Evolutionary conservation across 352 stramenopile species (phyloP).

Genomic region (Peronosclerospora sorghi): DNA sequence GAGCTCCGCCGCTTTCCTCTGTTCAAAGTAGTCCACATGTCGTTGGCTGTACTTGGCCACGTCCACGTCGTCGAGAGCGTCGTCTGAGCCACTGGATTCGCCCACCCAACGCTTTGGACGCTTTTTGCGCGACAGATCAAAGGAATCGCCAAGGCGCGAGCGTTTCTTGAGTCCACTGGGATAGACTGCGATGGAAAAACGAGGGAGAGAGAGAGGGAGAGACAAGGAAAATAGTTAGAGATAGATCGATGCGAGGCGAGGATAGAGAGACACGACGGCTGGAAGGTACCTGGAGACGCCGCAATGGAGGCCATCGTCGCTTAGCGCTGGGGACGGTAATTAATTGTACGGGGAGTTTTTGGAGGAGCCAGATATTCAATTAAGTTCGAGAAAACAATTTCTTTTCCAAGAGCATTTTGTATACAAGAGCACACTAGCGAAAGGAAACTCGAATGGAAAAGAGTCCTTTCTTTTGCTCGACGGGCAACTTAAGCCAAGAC

Average conservation of each 20-base stretch:
- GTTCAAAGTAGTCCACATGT: conserved; percentile 83
- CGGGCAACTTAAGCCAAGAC: no score
- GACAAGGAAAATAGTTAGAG: no score
- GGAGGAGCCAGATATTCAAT: no score
- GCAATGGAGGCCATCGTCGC: conserved; percentile 74
- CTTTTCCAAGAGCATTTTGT: no score
- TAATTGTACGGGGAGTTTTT: no score
- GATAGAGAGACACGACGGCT: not conserved
- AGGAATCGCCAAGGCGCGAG: conserved; percentile 45
- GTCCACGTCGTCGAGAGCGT: conserved; percentile 27
- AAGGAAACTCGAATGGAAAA: no score
- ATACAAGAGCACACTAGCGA: no score
- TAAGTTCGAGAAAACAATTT: no score
- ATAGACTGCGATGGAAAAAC: conserved; percentile 17
- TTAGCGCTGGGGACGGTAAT: no score
- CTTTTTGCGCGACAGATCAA: conserved; percentile 49
- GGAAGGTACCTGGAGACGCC: conserved; percentile 34
- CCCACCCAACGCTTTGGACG: conserved; percentile 32
- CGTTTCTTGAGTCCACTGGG: conserved; percentile 59
- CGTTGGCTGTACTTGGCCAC: conserved; percentile 78
- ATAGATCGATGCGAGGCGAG: not conserved
- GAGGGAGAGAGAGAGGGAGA: not conserved
- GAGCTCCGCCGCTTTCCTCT: conserved; percentile 73
- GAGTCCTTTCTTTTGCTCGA: no score
- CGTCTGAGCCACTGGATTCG: conserved; percentile 9